Conservation (phyloP, 2,329 filamentous ascomycete species). For the Exutisphaerella laricina region DNA sequence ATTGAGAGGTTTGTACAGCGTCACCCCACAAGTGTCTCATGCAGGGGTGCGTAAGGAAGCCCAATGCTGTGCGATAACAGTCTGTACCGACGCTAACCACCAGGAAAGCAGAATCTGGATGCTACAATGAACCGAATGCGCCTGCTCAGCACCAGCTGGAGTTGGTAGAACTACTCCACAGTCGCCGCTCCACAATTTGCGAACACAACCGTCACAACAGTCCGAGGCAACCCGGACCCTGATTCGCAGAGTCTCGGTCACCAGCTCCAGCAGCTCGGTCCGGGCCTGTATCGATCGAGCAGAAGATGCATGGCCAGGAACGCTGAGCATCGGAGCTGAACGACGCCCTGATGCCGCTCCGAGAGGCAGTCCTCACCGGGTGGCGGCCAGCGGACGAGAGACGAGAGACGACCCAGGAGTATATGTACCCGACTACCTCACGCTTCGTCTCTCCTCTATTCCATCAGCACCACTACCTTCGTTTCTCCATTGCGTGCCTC, state of each 20-base stretch:
- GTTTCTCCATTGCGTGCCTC: slow-evolving; percentile 1
- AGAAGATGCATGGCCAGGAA: slow-evolving; percentile 5
- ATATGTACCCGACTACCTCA: slow-evolving; percentile 6
- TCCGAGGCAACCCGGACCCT: not conserved
- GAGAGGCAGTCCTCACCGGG: not conserved
- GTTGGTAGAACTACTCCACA: too few species aligned
- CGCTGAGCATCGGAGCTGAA: not conserved
- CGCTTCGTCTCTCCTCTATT: not conserved
- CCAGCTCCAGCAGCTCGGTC: slow-evolving; percentile 1
- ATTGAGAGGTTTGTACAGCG: slow-evolving; percentile 2
- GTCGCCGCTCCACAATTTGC: too few species aligned
- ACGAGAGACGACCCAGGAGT: not conserved
- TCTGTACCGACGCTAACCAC: slow-evolving; percentile 2
- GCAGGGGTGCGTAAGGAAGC: slow-evolving; percentile 13
- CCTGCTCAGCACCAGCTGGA: not conserved
- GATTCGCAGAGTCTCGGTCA: slow-evolving; percentile 12
- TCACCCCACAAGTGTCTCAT: slow-evolving; percentile 8
- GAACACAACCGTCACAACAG: too few species aligned
- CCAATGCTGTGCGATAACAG: slow-evolving; percentile 5
- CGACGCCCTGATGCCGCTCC: not conserved
- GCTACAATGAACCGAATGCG: not conserved
- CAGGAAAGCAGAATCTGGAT: not conserved
- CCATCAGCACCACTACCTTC: slow-evolving; percentile 2
- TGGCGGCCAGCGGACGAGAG: not conserved
- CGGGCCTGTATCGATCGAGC: slow-evolving; percentile 4